These are phyloP conservation scores for Podaxis mareebaensis DNA, from an alignment of 768 basidiomycete genomes.

Conservation along the genomic window DNA sequence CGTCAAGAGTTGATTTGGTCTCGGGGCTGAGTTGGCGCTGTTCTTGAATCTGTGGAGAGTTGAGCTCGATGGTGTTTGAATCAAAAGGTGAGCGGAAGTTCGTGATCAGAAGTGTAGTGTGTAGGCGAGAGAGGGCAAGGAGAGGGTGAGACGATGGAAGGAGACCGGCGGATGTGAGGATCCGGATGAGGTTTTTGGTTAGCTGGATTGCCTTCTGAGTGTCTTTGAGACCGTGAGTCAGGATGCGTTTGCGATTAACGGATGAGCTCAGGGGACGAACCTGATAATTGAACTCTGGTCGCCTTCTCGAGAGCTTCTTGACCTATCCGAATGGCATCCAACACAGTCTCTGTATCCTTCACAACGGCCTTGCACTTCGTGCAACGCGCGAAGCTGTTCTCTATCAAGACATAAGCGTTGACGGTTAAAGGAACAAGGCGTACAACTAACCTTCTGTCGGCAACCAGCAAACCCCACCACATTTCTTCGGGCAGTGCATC, in stretches of 20 bases:
- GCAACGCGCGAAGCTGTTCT: conserved; percentile 50
- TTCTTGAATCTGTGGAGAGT: conserved; percentile 26
- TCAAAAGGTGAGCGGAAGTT: conserved; percentile 36
- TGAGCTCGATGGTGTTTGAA: conserved; percentile 23
- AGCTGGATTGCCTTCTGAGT: conserved; percentile 55
- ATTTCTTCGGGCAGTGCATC: conserved; percentile 67
- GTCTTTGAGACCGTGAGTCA: conserved; percentile 40
- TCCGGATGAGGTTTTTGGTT: conserved; percentile 64
- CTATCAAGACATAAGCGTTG: conserved; percentile 31
- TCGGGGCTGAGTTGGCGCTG: neutral
- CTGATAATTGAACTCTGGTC: conserved; percentile 54
- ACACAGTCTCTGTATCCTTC: conserved; percentile 48
- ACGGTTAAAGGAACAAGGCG: neutral
- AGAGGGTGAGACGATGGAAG: conserved; percentile 76
- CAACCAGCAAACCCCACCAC: conserved; percentile 62
- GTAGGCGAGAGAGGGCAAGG: conserved; percentile 70
- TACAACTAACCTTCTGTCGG: conserved; percentile 56
- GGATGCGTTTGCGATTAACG: neutral
- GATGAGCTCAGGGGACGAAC: conserved; percentile 37
- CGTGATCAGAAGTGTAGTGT: conserved; percentile 64
- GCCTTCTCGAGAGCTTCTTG: conserved; percentile 79
- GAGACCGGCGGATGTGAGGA: conserved; percentile 58
- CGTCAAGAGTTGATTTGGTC: conserved; percentile 11
- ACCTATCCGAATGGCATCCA: conserved; percentile 68
- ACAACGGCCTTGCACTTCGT: conserved; percentile 52